phyloP scores from a whole-genome alignment of 1,139 yeast species.

The Yarrowia galli region DNA sequence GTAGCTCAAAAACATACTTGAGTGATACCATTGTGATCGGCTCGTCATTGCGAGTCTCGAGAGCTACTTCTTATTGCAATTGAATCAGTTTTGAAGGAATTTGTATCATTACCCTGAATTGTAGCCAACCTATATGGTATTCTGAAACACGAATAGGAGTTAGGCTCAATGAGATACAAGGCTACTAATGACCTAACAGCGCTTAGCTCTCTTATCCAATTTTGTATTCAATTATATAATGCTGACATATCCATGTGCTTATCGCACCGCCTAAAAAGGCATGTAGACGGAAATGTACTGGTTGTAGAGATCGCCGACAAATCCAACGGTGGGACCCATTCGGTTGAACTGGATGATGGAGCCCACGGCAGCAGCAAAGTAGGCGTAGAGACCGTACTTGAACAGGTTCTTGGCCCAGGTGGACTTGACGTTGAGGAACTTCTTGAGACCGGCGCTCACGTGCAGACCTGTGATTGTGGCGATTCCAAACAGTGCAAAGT shows the following conservation, averaged over 20 bases:
- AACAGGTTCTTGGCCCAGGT: slow-evolving; percentile 25
- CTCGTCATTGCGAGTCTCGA: too few species aligned
- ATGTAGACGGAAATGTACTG: slow-evolving; percentile 32
- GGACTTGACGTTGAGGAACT: slow-evolving; percentile 28
- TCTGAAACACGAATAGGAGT: too few species aligned
- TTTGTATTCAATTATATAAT: too few species aligned
- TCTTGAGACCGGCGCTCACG: slow-evolving; percentile 34
- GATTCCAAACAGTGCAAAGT: slow-evolving; percentile 29
- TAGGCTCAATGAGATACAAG: too few species aligned
- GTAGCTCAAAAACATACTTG: too few species aligned
- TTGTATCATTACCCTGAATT: too few species aligned
- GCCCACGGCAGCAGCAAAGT: slow-evolving; percentile 12
- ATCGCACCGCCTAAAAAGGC: slow-evolving; percentile 23
- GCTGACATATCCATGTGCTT: neutral
- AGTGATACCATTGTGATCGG: too few species aligned
- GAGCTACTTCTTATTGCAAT: too few species aligned
- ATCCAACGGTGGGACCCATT: slow-evolving; percentile 25
- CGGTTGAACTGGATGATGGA: slow-evolving; percentile 14
- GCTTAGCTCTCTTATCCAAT: too few species aligned
- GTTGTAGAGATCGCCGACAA: slow-evolving; percentile 37
- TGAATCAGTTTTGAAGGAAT: too few species aligned
- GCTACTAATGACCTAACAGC: too few species aligned
- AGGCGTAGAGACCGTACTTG: slow-evolving; percentile 22
- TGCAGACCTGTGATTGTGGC: slow-evolving; percentile 33
- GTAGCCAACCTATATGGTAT: too few species aligned